These are phyloP conservation scores for Marasmius sp. DNA, from an alignment of 1,284 basidiomycete genomes.

Conservation along the genomic window DNA sequence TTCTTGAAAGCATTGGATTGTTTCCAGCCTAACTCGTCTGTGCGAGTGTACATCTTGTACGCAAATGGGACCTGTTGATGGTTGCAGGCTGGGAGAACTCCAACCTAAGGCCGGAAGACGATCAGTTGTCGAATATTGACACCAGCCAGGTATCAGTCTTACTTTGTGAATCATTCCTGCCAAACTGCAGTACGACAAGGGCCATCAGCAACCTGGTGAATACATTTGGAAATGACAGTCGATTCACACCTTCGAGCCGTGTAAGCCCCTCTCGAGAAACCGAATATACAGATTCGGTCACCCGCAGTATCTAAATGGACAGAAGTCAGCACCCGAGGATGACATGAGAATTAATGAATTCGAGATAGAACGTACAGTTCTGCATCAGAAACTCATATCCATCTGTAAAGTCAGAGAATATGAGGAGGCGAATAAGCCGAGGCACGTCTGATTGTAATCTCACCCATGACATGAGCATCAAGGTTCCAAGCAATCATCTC, in stretches of 20 bases:
- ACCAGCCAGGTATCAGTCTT: conserved; percentile 20
- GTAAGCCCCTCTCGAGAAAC: conserved; percentile 64
- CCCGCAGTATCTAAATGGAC: conserved; percentile 23
- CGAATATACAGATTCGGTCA: conserved; percentile 46
- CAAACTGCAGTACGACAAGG: conserved; percentile 22
- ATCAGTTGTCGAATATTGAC: conserved; percentile 26
- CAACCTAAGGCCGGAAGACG: background rate
- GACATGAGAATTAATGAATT: background rate
- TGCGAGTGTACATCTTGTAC: conserved; percentile 53
- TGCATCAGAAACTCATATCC: conserved; percentile 56
- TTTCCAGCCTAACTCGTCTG: conserved; percentile 42
- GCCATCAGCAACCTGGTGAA: background rate
- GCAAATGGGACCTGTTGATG: conserved; percentile 51
- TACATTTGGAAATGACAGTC: background rate
- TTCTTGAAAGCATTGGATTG: conserved; percentile 57
- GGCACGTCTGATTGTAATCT: background rate
- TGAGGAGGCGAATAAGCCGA: conserved; percentile 4
- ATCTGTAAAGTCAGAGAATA: conserved; percentile 20
- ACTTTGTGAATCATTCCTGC: conserved; percentile 46
- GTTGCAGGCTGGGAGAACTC: conserved; percentile 23
- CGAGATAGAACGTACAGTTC: conserved; percentile 32
- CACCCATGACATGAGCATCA: conserved; percentile 8
- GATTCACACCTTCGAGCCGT: conserved; percentile 33
- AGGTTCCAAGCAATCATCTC: conserved; percentile 7
- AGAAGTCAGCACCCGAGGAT: background rate